Evolutionary conservation across 345 rosid species (phyloP).

Genomic region (Punica granatum): DNA sequence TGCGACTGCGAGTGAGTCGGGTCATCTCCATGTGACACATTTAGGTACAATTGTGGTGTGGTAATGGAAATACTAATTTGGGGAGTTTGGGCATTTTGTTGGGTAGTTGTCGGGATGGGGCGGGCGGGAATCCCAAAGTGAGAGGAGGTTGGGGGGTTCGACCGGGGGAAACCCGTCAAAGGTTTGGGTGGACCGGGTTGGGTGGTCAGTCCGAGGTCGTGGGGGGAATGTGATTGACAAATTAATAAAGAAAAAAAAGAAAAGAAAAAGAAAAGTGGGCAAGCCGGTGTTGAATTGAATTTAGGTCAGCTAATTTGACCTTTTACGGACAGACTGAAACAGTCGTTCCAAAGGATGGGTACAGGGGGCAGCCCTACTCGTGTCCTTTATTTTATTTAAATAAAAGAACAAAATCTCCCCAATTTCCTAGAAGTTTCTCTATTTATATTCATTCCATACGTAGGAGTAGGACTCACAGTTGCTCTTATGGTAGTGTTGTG

Average conservation of each 20-base stretch:
- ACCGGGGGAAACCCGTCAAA: background rate
- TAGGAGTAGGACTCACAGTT: too few species aligned
- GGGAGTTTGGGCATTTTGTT: background rate
- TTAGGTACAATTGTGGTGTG: too few species aligned
- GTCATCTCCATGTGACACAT: too few species aligned
- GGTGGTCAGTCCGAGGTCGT: constrained; percentile 3
- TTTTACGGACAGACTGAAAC: background rate
- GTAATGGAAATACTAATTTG: too few species aligned
- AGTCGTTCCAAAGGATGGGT: background rate
- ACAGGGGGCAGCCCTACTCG: background rate
- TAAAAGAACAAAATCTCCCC: background rate
- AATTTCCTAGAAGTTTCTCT: background rate
- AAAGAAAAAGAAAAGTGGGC: background rate
- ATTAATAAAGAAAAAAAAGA: background rate
- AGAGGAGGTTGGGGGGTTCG: background rate
- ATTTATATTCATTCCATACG: too few species aligned
- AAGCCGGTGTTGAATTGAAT: background rate
- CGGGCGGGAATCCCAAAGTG: background rate
- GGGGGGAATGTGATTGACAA: background rate
- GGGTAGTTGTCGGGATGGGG: background rate
- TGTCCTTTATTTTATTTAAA: too few species aligned
- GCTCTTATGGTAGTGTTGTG: too few species aligned
- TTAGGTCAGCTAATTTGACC: constrained; percentile 3
- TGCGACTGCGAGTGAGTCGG: too few species aligned
- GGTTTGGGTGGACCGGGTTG: constrained; percentile 1